These are phyloP conservation scores for Thelephora terrestris DNA, from an alignment of 1,284 basidiomycete genomes.

Conservation along the genomic window DNA sequence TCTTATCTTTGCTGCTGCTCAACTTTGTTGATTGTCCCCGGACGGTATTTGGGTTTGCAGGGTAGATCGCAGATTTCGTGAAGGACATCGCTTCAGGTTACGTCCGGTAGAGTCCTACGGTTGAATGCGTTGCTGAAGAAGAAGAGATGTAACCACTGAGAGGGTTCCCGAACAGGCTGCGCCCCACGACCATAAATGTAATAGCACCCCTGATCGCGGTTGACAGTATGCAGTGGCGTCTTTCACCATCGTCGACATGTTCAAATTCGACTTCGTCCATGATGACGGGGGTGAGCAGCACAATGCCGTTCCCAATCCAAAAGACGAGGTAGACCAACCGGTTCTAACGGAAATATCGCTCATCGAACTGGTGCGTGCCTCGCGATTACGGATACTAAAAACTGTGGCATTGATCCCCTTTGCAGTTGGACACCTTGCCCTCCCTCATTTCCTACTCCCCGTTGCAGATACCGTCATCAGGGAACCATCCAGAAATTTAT, in stretches of 20 bases:
- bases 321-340: background rate
- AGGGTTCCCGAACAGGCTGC: too few relatives aligned
- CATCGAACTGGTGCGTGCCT: background rate
- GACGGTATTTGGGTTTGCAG: conserved; percentile 67
- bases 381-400: background rate
- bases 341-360: background rate
- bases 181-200: too few relatives aligned
- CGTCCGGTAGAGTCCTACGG: background rate
- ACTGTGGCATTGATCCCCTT: background rate
- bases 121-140: background rate
- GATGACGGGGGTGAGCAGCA: background rate
- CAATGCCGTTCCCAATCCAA: too few relatives aligned
- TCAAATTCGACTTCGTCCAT: background rate
- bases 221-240: too few relatives aligned
- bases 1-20: conserved; percentile 72
- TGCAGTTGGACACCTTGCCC: conserved; percentile 43
- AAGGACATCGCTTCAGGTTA: conserved; percentile 38
- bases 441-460: conserved; percentile 53
- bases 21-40: conserved; percentile 78
- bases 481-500: conserved; percentile 22
- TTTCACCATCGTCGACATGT: background rate
- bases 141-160: background rate
- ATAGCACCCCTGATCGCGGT: too few relatives aligned
- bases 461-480: conserved; percentile 30
- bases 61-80: conserved; percentile 47